Conservation (phyloP, 345 rosid genomes). For the Hibiscus tridactylites region DNA sequence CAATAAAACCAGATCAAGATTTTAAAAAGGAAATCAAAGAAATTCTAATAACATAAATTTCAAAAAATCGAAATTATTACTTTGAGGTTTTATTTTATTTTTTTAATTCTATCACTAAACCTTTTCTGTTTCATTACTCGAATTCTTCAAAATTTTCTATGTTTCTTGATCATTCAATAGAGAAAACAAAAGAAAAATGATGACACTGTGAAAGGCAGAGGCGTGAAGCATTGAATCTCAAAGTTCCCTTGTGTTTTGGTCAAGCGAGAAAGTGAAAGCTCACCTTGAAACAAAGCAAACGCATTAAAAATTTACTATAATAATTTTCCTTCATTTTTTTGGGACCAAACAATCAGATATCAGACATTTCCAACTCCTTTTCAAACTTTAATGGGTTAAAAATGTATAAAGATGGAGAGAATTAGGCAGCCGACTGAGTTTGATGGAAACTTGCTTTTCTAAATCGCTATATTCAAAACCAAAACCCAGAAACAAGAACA, state of each 20-base stretch:
- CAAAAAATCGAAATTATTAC: not conserved
- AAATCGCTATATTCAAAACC: too few species aligned
- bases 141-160: not conserved
- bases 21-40: not conserved
- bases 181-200: not conserved
- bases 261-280: not conserved
- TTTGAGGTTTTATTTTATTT: too few species aligned
- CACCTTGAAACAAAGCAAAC: not conserved
- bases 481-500: too few species aligned
- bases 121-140: not conserved
- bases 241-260: constrained; percentile 2
- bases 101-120: too few species aligned
- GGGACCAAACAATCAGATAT: constrained; percentile 21
- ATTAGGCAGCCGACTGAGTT: too few species aligned
- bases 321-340: constrained; percentile 14
- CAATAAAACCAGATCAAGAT: not conserved
- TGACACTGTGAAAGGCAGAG: constrained; percentile 6
- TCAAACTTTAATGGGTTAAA: too few species aligned
- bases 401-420: too few species aligned
- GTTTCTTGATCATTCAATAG: not conserved
- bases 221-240: not conserved
- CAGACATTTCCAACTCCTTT: not conserved
- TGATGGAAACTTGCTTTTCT: too few species aligned
- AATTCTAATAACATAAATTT: too few species aligned
- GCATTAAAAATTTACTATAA: not conserved